phyloP scores from a whole-genome alignment of 352 stramenopile genomes.

The Pythium phragmitis region DNA sequence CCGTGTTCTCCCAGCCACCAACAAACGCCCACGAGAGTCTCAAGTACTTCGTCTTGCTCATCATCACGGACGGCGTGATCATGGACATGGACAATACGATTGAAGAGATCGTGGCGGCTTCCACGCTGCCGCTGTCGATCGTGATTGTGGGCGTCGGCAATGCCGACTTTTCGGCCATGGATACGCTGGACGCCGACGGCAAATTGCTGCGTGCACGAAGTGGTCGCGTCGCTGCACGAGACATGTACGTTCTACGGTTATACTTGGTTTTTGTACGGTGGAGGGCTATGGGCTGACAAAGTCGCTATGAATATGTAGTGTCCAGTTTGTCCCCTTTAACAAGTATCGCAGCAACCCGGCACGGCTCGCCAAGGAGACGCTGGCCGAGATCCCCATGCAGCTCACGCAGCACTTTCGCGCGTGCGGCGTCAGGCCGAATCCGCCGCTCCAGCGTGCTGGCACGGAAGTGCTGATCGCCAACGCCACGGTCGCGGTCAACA shows the following conservation, averaged over 20 bases:
- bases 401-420: conserved; percentile 60
- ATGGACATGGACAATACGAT: conserved; percentile 81
- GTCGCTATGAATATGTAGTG: conserved; percentile 32
- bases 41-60: conserved; percentile 78
- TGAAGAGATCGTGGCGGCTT: conserved; percentile 65
- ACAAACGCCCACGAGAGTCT: conserved; percentile 34
- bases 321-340: conserved; percentile 79
- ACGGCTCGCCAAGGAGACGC: conserved; percentile 63
- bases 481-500: conserved; percentile 17
- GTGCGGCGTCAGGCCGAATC: conserved; percentile 54
- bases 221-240: conserved; percentile 36
- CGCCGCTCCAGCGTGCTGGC: conserved; percentile 40
- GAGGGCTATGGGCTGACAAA: conserved; percentile 3
- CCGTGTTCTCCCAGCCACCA: conserved; percentile 41
- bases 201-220: conserved; percentile 53
- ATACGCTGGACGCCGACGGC: conserved; percentile 53
- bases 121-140: conserved; percentile 68
- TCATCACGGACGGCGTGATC: conserved; percentile 72
- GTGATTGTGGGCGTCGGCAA: conserved; percentile 84
- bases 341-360: conserved; percentile 60
- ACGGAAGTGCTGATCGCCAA: conserved; percentile 26
- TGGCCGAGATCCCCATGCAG: conserved; percentile 68
- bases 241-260: conserved; percentile 53
- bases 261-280: neutral
- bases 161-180: conserved; percentile 68